A percentile compares a stretch with the other conserved stretches of the same genome.
These are phyloP conservation scores for Ramaria sp. DNA, from an alignment of 768 basidiomycete genomes.

Conservation along the genomic window DNA sequence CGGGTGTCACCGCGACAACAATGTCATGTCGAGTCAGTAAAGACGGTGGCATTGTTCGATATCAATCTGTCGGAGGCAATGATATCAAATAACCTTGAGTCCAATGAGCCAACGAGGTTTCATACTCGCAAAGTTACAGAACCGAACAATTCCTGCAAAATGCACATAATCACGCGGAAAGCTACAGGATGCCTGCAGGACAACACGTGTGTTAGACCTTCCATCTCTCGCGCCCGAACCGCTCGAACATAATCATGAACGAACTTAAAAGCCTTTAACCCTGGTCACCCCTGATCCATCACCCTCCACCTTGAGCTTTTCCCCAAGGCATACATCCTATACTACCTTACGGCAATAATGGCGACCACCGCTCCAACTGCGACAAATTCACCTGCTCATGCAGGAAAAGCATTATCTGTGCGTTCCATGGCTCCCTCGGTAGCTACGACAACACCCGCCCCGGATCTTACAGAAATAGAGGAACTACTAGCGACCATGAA, in stretches of 20 bases:
- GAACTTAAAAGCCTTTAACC: not conserved
- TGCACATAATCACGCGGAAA: not conserved
- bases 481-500: conserved; percentile 38
- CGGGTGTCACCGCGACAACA: too few species aligned
- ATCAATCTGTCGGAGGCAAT: not conserved
- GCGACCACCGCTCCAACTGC: not conserved
- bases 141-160: not conserved
- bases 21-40: too few species aligned
- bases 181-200: conserved; percentile 1
- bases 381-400: not conserved
- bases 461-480: conserved; percentile 32
- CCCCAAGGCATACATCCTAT: not conserved
- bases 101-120: not conserved
- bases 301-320: conserved; percentile 12
- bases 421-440: conserved; percentile 3
- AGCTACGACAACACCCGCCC: conserved; percentile 13
- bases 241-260: conserved; percentile 3
- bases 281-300: conserved; percentile 33
- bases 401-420: conserved; percentile 2
- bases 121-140: not conserved
- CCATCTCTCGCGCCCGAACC: conserved; percentile 6
- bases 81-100: not conserved
- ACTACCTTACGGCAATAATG: not conserved
- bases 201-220: conserved; percentile 4
- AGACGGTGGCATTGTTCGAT: too few species aligned